Evolutionary conservation across 108 stramenopile genomes (phyloP), one percentile per base, ranked within the genome.

Genomic region (Cyclostephanos tholiformis): DNA sequence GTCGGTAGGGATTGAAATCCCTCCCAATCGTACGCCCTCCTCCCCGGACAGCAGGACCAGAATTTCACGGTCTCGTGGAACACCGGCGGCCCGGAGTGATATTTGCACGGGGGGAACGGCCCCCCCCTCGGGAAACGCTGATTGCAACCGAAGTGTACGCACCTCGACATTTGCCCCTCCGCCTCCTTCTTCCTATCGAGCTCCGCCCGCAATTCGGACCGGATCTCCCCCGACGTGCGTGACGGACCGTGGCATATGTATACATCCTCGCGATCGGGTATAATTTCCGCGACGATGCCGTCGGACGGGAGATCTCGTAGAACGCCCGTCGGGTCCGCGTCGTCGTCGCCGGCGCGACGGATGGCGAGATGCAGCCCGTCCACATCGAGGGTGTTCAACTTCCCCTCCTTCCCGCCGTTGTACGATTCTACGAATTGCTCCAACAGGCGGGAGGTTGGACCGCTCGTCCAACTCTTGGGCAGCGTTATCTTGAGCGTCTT

Each of bases 1-100:
- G 90, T 83, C n/a, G 89, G 88, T 52, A 93, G 87, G n/a, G 58
- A 67, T 68, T 92, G 89, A 83, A 96, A 96, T 13, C 76, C 83
- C 14, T 94, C 91, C 91, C 91, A 96, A 76, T 92, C 95, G 53
- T 89, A 95, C 0, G 91, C 76, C 69, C 94, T 96, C 61, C 91
- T 94, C 29, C 89, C 74, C 26, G 92, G 92, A 79, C 98, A 99
- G 72, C 98, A 99, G 11, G 84, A 78, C 97, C 97, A 99, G 83
- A 91, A 97, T 74, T 99, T 99, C 16, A 96, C 97, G 9, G 96
- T 96, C 69, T 99, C 98, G 69, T 99, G 98, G 82, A 99, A 99
- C 50, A 99, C 96, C 14, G 98, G 97, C 13, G 96, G 97, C 1
- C 88, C 75, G 26, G 63, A 80, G 76, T 99, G 98, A 74, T 96